Base-by-base conservation (phyloP, 2,329 filamentous ascomycete genomes). In the Aspergillus sp. region DNA sequence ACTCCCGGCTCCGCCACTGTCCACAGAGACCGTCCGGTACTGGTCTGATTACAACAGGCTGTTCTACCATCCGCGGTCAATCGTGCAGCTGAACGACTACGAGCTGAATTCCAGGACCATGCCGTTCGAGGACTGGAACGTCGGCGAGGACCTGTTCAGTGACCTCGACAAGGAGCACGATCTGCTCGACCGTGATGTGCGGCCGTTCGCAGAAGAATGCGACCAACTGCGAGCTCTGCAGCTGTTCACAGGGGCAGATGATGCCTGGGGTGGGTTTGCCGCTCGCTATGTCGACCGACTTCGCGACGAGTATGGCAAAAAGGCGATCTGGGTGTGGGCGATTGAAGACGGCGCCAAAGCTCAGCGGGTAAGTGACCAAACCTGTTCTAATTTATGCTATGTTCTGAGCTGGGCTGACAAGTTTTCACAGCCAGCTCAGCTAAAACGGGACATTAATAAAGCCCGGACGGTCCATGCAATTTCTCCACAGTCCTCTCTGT, bases 11-110 rank as follows among this genome's bases (percentile, higher is more conserved):
- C 82, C 88, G 0, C 75, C 78, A 48, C 79, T 96, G 17, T 87
- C 81, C 1, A 79, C 85, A 1, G 82, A 85, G 5, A 82, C 83
- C 10, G 88, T 97, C n/a, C 84, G 91, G 49, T 97, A 94, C 75
- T 99, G 94, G 93, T 96, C 91, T 29, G 94, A 99, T 71, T 97
- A 91, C 72, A 95, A 90, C 61, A 85, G 91, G 21, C 83, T 94
- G n/a, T 99, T 86, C 72, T 97, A 89, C 68, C 92, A 97, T 68
- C 94, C 94, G 7, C 85, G 84, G 50, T 96, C 91, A 11, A 83
- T 96, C 49, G 80, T 96, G 9, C 92, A 96, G 67, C 78, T 97
- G 13, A 88, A 88, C 66, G 91, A 97, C 65, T 95, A 89, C 65
- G 90, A 95, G 68, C 78, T 96, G 32, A 86, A 89, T 67, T 93